These are phyloP conservation scores for Isabelozyma rhagii DNA, from an alignment of 805 yeast genomes.

Conservation along the genomic window DNA sequence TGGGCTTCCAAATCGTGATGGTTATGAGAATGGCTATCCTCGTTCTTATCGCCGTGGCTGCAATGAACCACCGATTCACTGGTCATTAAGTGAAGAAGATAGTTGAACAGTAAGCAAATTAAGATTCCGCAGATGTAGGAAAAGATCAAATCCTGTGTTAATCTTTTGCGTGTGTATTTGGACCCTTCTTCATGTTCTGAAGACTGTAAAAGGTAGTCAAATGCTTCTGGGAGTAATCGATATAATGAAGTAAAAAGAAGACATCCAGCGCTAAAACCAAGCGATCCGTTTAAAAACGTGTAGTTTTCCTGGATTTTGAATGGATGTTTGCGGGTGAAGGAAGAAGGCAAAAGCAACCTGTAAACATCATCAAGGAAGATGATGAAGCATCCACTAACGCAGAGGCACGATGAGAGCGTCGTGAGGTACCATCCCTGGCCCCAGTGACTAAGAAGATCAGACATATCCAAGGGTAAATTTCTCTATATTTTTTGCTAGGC, in stretches of 20 bases:
- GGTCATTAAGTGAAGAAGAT: constrained; percentile 67
- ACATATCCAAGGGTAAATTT: neutral
- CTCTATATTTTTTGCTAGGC: neutral
- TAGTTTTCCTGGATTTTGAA: constrained; percentile 60
- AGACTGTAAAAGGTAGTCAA: constrained; percentile 34
- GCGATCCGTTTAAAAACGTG: constrained; percentile 65
- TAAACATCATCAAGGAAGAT: constrained; percentile 62
- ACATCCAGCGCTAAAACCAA: constrained; percentile 81
- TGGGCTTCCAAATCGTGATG: constrained; percentile 3
- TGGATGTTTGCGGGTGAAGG: constrained; percentile 34
- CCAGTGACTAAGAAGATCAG: neutral
- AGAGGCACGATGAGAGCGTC: constrained; percentile 61
- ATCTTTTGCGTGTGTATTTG: constrained; percentile 3
- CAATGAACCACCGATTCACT: constrained; percentile 85
- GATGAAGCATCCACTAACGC: constrained; percentile 66
- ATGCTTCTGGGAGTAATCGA: constrained; percentile 70
- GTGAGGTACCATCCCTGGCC: constrained; percentile 67
- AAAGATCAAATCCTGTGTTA: constrained; percentile 39
- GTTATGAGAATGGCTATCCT: constrained; percentile 6
- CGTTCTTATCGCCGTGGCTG: constrained; percentile 47
- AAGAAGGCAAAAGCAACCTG: constrained; percentile 36
- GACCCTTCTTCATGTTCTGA: constrained; percentile 1
- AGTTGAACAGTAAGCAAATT: constrained; percentile 59
- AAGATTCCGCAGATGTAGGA: constrained; percentile 58
- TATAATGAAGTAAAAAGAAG: constrained; percentile 74